phyloP scores from a whole-genome alignment of 139 green algal genomes.

The Auxenochlorella pyrenoidosa region DNA sequence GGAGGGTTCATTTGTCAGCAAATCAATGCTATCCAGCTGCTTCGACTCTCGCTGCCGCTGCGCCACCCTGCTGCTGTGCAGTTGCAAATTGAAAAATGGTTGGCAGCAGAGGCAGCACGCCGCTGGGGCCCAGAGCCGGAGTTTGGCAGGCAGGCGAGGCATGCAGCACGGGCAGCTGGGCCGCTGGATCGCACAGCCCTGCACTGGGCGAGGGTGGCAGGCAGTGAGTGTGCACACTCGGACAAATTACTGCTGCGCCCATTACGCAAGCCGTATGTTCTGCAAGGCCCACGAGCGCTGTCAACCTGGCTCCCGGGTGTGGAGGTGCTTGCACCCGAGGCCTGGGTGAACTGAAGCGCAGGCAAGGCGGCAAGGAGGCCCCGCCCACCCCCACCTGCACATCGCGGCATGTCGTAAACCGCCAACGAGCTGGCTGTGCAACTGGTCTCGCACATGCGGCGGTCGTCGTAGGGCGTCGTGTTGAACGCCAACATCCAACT shows the following conservation, averaged over 20 bases:
- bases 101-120: not conserved
- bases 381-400: constrained; percentile 9
- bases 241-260: too few species aligned
- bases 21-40: not conserved
- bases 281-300: too few species aligned
- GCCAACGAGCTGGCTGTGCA: constrained; percentile 53
- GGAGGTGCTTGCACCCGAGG: too few species aligned
- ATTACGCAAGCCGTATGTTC: too few species aligned
- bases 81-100: constrained; percentile 5
- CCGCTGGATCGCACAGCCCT: constrained; percentile 52
- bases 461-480: constrained; percentile 69
- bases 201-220: not conserved
- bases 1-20: too few species aligned
- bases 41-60: not conserved
- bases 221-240: not conserved
- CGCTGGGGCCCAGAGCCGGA: not conserved
- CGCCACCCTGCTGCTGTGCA: not conserved
- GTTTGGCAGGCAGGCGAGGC: constrained; percentile 13
- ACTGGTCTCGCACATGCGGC: constrained; percentile 57
- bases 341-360: too few species aligned
- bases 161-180: constrained; percentile 46
- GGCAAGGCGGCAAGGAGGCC: too few species aligned
- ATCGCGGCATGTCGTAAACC: constrained; percentile 55
- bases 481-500: constrained; percentile 79
- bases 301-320: too few species aligned